Evolutionary conservation across 768 basidiomycete species (phyloP).

Genomic region (Macrolepiota albuminosa): DNA sequence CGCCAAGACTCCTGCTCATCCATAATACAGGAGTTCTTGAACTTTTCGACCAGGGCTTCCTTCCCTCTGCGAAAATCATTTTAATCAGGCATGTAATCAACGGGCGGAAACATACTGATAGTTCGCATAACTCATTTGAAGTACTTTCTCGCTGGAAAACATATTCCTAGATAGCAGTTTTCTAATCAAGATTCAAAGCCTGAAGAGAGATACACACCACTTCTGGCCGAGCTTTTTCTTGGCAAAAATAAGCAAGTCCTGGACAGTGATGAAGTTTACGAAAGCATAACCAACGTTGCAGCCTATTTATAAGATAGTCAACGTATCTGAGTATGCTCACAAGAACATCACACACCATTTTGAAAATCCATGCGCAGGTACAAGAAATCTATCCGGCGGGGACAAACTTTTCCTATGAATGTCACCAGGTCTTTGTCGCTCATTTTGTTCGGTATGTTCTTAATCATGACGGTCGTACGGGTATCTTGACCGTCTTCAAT

Average conservation of each 20-base stretch:
- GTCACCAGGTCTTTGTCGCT: conserved; percentile 64
- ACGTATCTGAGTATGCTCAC: not conserved
- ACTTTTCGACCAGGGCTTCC: conserved; percentile 86
- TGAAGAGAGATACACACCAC: conserved; percentile 48
- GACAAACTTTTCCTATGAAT: conserved; percentile 69
- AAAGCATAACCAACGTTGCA: conserved; percentile 84
- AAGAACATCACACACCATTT: conserved; percentile 47
- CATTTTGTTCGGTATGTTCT: conserved; percentile 94
- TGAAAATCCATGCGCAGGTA: conserved; percentile 86
- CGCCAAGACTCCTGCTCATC: conserved; percentile 80
- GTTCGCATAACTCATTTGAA: conserved; percentile 91
- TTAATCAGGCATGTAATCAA: not conserved
- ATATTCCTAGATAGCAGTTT: conserved; percentile 58
- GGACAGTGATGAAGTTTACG: conserved; percentile 81
- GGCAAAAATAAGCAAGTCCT: conserved; percentile 74
- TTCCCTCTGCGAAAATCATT: conserved; percentile 57
- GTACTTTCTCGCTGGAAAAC: conserved; percentile 86
- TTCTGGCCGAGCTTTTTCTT: conserved; percentile 71
- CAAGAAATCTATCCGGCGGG: conserved; percentile 78
- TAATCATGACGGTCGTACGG: conserved; percentile 84
- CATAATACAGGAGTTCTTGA: conserved; percentile 89
- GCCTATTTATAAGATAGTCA: conserved; percentile 32
- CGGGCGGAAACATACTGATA: conserved; percentile 63
- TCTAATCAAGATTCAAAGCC: conserved; percentile 4
- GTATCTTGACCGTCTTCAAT: conserved; percentile 80